phyloP scores from a whole-genome alignment of 768 basidiomycete genomes.

The Melanogaster broomeanus region DNA sequence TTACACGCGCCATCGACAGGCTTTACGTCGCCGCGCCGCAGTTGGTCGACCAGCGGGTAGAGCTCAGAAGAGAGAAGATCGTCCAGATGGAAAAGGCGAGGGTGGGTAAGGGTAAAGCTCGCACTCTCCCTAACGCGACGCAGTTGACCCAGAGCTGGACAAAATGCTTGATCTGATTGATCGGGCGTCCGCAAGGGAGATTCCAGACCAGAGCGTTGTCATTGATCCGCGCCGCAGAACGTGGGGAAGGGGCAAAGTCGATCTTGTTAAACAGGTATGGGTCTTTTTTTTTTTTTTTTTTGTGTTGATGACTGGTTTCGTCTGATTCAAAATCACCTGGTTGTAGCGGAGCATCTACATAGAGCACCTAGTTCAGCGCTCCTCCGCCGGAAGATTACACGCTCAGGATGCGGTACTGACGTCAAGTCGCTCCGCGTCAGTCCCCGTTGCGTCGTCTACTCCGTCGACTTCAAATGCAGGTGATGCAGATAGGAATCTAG shows the following conservation, averaged over 20 bases:
- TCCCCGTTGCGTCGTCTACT: slow-evolving; percentile 49
- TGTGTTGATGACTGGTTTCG: background rate
- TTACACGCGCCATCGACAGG: slow-evolving; percentile 88
- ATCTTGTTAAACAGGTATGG: slow-evolving; percentile 67
- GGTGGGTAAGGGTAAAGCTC: slow-evolving; percentile 53
- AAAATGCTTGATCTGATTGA: slow-evolving; percentile 70
- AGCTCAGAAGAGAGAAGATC: slow-evolving; percentile 71
- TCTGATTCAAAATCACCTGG: slow-evolving; percentile 7
- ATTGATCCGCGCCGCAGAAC: slow-evolving; percentile 60
- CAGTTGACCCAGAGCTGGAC: slow-evolving; percentile 53
- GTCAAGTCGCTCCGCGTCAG: slow-evolving; percentile 33
- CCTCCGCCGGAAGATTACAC: slow-evolving; percentile 71
- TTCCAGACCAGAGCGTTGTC: slow-evolving; percentile 70
- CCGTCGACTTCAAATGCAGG: background rate
- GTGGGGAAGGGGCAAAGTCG: slow-evolving; percentile 53
- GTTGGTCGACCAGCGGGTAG: slow-evolving; percentile 90
- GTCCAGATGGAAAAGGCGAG: slow-evolving; percentile 73
- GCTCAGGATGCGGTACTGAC: slow-evolving; percentile 70
- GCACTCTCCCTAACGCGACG: slow-evolving; percentile 34
- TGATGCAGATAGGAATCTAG: background rate
- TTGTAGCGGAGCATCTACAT: slow-evolving; percentile 73
- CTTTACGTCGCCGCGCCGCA: slow-evolving; percentile 87
- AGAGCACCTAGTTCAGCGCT: slow-evolving; percentile 69
- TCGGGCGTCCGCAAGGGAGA: slow-evolving; percentile 65
- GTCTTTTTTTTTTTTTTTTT: too few relatives aligned